phyloP scores from a whole-genome alignment of 441 rosid species.

The Populus hybrid region DNA sequence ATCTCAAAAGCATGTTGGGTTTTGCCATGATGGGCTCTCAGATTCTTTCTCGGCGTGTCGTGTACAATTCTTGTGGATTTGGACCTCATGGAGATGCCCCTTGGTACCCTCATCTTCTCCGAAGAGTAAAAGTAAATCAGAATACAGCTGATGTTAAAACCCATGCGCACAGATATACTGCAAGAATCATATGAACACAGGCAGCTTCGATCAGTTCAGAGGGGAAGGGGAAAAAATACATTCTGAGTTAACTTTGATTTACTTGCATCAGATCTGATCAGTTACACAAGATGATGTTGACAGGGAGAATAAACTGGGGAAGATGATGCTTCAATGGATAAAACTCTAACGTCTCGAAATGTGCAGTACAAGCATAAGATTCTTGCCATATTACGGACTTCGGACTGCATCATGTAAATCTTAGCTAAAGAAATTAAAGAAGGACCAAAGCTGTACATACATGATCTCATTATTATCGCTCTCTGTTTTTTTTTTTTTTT shows the following conservation, averaged over 20 bases:
- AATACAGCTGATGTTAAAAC: background rate
- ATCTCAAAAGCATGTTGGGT: background rate
- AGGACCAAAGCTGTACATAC: background rate
- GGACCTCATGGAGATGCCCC: background rate
- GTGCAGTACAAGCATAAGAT: slow-evolving; percentile 6
- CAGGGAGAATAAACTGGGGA: background rate
- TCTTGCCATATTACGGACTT: background rate
- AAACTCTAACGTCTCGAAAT: background rate
- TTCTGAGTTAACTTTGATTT: background rate
- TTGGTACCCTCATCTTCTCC: background rate
- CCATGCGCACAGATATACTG: background rate
- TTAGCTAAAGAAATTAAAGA: background rate
- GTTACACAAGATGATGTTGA: background rate
- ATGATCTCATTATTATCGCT: background rate
- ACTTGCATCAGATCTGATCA: background rate
- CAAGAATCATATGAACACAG: too few relatives aligned
- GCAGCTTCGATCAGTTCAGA: too few relatives aligned
- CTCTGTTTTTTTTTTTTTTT: background rate
- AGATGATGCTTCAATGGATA: background rate
- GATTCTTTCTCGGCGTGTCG: background rate
- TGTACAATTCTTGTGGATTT: background rate
- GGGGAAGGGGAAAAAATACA: background rate
- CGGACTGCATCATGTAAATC: background rate
- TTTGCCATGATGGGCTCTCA: background rate
- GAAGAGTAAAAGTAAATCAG: background rate